Evolutionary conservation across 1,284 basidiomycete species (phyloP), one percentile per base, ranked within the genome.

Genomic region (Irpex sp.): DNA sequence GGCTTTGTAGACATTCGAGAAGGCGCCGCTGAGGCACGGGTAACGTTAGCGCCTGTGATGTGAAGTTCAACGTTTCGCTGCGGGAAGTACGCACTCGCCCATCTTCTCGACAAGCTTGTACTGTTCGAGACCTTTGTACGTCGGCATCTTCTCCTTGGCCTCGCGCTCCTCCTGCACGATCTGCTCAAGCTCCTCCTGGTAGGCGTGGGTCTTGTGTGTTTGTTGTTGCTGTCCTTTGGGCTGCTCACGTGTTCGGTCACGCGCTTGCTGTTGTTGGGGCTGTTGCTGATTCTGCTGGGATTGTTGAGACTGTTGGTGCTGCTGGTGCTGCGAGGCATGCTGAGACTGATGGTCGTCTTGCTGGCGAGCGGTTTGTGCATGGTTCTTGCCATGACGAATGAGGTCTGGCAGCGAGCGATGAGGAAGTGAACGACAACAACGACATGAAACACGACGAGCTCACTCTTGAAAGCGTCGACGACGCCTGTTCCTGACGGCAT

Each of bases 1-100:
- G 2, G 96, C 97, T 76, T 94, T 95, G 85, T 97, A 99, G 2
- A 99, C 97, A 73, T 98, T 95, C 9, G 97, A 98, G 76, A 99
- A 99, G 47, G 97, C 97, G 67, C 97, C 97, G 71, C 93, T 94
- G 65, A 8, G 49, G 7, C 66, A 59, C 40, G 55, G 40, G 26
- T 26, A 38, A 49, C 15, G 56, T 62, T 52, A 62, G 57, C 57
- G 61, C 62, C 55, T 19, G 55, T 38, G 48, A 58, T 62, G 58
- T 56, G 59, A 38, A 40, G 5, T 6, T 34, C 31, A 6, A 34
- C 31, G 31, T 34, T 6, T 34, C 31, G 21, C 36, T 11, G 26
- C 51, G 57, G 9, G 4, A 47, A 44, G 47, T 52, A 79, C 93
- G 77, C 68, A 95, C 93, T 97, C 95, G 82, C 95, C 96, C 95